Evolutionary conservation across 768 basidiomycete species (phyloP).

Genomic region (Amyloporia xantha): DNA sequence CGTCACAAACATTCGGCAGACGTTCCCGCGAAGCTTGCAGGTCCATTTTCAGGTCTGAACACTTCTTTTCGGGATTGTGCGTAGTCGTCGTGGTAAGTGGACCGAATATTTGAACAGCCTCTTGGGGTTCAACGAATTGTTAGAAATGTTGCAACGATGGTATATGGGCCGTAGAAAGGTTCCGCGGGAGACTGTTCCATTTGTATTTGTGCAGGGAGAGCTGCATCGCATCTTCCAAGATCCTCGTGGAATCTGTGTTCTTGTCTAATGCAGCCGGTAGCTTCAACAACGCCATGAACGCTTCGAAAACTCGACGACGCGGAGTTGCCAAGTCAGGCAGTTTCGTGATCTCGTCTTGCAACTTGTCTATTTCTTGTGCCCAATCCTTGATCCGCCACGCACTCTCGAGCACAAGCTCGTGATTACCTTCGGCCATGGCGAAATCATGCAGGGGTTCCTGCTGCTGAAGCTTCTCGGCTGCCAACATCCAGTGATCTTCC

Average conservation of each 20-base stretch:
- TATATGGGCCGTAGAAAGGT: slow-evolving; percentile 87
- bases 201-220: slow-evolving; percentile 90
- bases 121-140: slow-evolving; percentile 96
- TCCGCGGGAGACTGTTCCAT: slow-evolving; percentile 86
- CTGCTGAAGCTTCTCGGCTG: slow-evolving; percentile 93
- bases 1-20: slow-evolving; percentile 91
- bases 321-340: slow-evolving; percentile 88
- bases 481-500: slow-evolving; percentile 99
- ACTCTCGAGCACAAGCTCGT: slow-evolving; percentile 89
- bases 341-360: slow-evolving; percentile 76
- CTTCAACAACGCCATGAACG: slow-evolving; percentile 85
- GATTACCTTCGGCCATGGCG: slow-evolving; percentile 80
- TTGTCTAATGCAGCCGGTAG: slow-evolving; percentile 75
- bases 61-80: slow-evolving; percentile 89
- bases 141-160: slow-evolving; percentile 97
- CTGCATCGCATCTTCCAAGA: slow-evolving; percentile 95
- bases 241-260: slow-evolving; percentile 80
- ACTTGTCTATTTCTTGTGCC: slow-evolving; percentile 61
- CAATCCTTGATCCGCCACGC: slow-evolving; percentile 95
- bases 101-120: slow-evolving; percentile 91
- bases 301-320: slow-evolving; percentile 95
- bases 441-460: slow-evolving; percentile 96
- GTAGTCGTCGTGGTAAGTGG: slow-evolving; percentile 82
- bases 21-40: slow-evolving; percentile 97
- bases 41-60: slow-evolving; percentile 91